Evolutionary conservation across 768 basidiomycete species (phyloP), one percentile per base, ranked within the genome.

Genomic region (Leccinum incarnatum): DNA sequence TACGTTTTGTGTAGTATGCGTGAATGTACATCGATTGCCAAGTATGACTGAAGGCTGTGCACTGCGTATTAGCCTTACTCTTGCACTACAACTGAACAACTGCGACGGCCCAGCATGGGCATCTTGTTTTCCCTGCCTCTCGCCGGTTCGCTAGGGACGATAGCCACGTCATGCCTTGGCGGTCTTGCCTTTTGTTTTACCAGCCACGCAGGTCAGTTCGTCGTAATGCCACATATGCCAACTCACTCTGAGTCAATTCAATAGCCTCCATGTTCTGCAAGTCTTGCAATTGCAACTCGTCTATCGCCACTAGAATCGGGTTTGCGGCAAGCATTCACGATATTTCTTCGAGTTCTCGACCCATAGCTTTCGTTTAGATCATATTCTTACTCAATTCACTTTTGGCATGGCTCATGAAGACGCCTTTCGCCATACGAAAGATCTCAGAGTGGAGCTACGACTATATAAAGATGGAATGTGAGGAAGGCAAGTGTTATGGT

Each of bases 241-340:
- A 11, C 58, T 64, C 51, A 62, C 53, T 2, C 32, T 25, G 32
- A 30, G 30, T 30, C 30, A 30, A 6, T 12, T 12, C 36, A 14
- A 66, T 75, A 87, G 95, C 95, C 4, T 94, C 92, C 36, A 94
- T 96, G 84, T 93, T 97, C 78, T 95, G 88, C 83, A 98, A 97
- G 79, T 94, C 91, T 32, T 99, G 96, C 75, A 98, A 98, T 72
- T 99, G 97, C 77, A 98, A 98, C 72, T 96, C 94, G 9, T 96
- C 94, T 0, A 98, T 99, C 65, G 97, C 97, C 0, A 98, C 95
- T 47, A 88, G 95, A 68, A 88, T 98, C 57, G 95, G 95, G 34
- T 97, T 95, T 74, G 94, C 93, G 15, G 94, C 93, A 71, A 59
- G 89, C 72, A 23, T 19, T 32, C 2, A 19, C 25, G 37, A 17